Conservation (phyloP, 306 rosid genomes). For the Quercus gilva region DNA sequence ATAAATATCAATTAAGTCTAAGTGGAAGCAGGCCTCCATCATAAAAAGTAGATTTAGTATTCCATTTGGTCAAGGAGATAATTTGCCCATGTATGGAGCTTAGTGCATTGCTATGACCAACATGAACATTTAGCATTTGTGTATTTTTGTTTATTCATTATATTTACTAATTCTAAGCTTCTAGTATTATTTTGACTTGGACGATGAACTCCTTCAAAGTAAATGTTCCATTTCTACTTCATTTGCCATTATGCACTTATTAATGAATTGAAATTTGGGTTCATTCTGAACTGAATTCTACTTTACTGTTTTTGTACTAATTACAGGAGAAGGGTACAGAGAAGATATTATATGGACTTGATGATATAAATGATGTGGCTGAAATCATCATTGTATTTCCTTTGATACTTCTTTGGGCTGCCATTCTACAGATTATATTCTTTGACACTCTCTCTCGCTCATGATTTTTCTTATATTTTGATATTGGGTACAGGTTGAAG, state of each 20-base stretch:
- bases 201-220: not conserved
- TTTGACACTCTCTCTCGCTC: not conserved
- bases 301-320: constrained; percentile 8
- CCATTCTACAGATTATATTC: not conserved
- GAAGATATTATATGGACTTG: constrained; percentile 72
- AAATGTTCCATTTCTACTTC: not conserved
- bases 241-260: not conserved
- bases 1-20: too few relatives aligned
- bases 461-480: not conserved
- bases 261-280: constrained; percentile 20
- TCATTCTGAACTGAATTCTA: not conserved
- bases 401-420: constrained; percentile 18
- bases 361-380: constrained; percentile 64
- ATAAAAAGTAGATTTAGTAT: not conserved
- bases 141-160: not conserved
- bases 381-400: constrained; percentile 71
- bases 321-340: constrained; percentile 74
- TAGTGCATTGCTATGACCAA: not conserved
- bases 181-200: not conserved
- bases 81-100: not conserved
- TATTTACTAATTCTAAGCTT: not conserved
- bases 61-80: not conserved
- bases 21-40: too few relatives aligned
- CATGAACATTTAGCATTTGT: not conserved
- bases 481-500: constrained; percentile 68